Evolutionary conservation across 148 eudicot genomes (phyloP).

Genomic region (Vaccinium vitisidaea): DNA sequence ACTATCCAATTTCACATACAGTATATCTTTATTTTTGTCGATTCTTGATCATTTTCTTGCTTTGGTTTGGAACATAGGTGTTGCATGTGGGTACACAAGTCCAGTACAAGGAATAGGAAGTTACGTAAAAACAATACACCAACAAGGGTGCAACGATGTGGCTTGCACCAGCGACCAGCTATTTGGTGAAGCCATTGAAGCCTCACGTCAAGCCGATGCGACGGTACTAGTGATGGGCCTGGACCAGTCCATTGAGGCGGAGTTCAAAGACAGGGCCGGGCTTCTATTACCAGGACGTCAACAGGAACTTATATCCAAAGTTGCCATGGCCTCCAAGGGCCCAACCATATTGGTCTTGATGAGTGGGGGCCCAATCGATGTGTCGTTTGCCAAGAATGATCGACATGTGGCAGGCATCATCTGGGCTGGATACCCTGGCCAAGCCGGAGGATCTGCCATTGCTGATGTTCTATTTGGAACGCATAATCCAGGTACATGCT

Average conservation of each 20-base stretch:
- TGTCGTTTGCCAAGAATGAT: constrained; percentile 73
- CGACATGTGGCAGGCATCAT: constrained; percentile 57
- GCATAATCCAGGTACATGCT: constrained; percentile 64
- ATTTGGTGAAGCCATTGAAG: constrained; percentile 59
- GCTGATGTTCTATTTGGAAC: constrained; percentile 81
- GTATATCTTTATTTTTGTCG: not conserved
- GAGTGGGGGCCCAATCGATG: constrained; percentile 89
- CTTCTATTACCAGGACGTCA: constrained; percentile 77
- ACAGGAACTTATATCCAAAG: constrained; percentile 74
- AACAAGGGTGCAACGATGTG: constrained; percentile 61
- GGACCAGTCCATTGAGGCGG: constrained; percentile 92
- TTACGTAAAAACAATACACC: constrained; percentile 63
- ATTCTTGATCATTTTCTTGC: not conserved
- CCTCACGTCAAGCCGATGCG: constrained; percentile 72
- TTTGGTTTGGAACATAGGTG: constrained; percentile 33
- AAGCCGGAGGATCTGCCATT: constrained; percentile 89
- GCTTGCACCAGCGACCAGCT: constrained; percentile 46
- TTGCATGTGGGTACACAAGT: constrained; percentile 77
- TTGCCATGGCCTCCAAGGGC: constrained; percentile 71
- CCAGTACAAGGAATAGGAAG: constrained; percentile 78
- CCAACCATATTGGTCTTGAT: constrained; percentile 75
- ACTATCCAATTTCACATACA: too few species aligned
- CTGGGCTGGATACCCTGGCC: constrained; percentile 98
- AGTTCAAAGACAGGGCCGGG: constrained; percentile 67
- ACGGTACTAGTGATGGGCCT: constrained; percentile 78